Evolutionary conservation across 306 rosid species (phyloP).

Genomic region (Ochetophila trinervis): DNA sequence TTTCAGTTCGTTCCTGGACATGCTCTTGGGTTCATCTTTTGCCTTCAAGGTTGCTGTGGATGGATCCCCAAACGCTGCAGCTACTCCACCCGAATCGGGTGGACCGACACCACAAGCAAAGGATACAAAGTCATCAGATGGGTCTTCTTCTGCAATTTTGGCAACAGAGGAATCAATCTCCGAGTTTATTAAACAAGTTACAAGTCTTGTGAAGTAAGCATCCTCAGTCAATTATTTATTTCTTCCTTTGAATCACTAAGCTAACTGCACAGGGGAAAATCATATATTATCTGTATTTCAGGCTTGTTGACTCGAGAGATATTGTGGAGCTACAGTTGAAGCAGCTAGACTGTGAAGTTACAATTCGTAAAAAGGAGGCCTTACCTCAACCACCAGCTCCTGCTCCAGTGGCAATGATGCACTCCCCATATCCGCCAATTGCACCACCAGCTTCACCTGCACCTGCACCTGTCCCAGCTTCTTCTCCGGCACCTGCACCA

Average conservation of each 20-base stretch:
- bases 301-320: conserved; percentile 88
- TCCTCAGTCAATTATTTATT: conserved; percentile 11
- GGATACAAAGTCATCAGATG: conserved; percentile 27
- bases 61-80: conserved; percentile 43
- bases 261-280: conserved; percentile 14
- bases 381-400: conserved; percentile 50
- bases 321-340: conserved; percentile 70
- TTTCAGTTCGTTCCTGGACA: conserved; percentile 27
- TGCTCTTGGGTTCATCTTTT: conserved; percentile 41
- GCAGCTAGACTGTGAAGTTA: conserved; percentile 64
- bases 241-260: not conserved
- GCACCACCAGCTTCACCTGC: conserved; percentile 27
- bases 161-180: conserved; percentile 62
- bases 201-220: conserved; percentile 69
- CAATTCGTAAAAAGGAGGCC: conserved; percentile 73
- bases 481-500: conserved; percentile 33
- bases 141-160: conserved; percentile 36
- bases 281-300: conserved; percentile 29
- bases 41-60: conserved; percentile 56
- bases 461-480: conserved; percentile 11
- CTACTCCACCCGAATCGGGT: conserved; percentile 40
- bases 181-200: conserved; percentile 60
- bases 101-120: conserved; percentile 26
- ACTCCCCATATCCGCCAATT: conserved; percentile 29
- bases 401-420: conserved; percentile 31